phyloP scores from a whole-genome alignment of 1,284 basidiomycete species.

The Porodaedalea pini region DNA sequence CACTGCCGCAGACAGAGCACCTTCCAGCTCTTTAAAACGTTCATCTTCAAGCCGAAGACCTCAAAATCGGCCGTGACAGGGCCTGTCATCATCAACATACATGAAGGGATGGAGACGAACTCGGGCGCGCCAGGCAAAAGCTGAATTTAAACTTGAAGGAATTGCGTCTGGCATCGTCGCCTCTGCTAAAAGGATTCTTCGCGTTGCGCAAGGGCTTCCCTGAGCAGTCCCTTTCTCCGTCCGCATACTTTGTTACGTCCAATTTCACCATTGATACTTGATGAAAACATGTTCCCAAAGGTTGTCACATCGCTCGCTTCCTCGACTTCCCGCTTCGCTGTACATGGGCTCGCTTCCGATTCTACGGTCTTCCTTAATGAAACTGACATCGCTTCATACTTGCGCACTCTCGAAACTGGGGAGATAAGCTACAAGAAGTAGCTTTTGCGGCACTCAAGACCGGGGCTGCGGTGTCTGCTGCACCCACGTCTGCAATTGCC shows the following conservation, averaged over 20 bases:
- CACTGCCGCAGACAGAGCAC: conserved; percentile 35
- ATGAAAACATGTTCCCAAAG: conserved; percentile 66
- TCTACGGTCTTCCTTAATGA: conserved; percentile 76
- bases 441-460: too few relatives aligned
- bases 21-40: conserved; percentile 79
- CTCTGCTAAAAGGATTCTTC: conserved; percentile 85
- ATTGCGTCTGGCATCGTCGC: conserved; percentile 82
- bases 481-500: conserved; percentile 39
- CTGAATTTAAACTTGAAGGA: conserved; percentile 89
- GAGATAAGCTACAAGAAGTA: conserved; percentile 62
- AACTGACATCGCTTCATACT: conserved; percentile 68
- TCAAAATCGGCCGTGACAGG: conserved; percentile 83
- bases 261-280: conserved; percentile 82
- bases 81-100: conserved; percentile 83
- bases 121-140: conserved; percentile 74
- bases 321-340: conserved; percentile 59
- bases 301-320: conserved; percentile 69
- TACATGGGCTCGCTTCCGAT: conserved; percentile 71
- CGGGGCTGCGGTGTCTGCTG: too few relatives aligned
- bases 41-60: conserved; percentile 90
- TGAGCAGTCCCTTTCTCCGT: conserved; percentile 40
- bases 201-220: conserved; percentile 81
- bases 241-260: neutral
- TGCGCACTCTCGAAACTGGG: conserved; percentile 65
- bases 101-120: conserved; percentile 77